Evolutionary conservation across 192 early-diverging fungal genomes (phyloP), one percentile per base, ranked within the genome.

Genomic region (Linnemannia schmuckeri): DNA sequence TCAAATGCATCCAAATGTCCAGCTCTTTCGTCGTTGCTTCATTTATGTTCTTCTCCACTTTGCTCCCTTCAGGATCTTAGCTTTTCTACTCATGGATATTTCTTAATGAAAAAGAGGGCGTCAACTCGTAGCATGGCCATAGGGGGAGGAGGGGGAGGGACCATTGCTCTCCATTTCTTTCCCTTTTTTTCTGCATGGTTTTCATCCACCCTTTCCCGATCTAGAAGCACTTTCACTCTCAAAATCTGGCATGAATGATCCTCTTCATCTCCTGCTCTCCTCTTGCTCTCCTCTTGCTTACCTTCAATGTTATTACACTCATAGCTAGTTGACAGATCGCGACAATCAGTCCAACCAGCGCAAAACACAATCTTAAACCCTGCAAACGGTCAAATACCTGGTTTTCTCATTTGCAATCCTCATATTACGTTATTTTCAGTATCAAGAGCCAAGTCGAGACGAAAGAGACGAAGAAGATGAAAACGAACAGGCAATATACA

Each of bases 341-440:
- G 15, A 17, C 17, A 52, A 22, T 5, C 49, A 52, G 1, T 52
- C 49, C 49, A 18, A 52, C 49, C 49, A 52, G 4, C 0, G 49
- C 5, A 52, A 52, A 46, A 46, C 6, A 46, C 80, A 72, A n/a
- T 24, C 24, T 57, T n/a, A 22, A 9, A 57, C 42, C 0, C 40
- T 44, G 22, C 54, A 35, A 18, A 55, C 7, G 72, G 24, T 70
- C 17, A 63, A 6, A 81, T 86, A 74, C 44, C 44, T 69, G 49
- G 18, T 18, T 52, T 49, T 52, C 49, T 52, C 6, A 52, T 52
- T 52, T 18, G 18, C 49, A 20, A 52, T 20, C 49, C 18, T 52
- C 18, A 52, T 52, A 52, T 22, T 52, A 17, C 49, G 17, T 22
- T 20, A 52, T 22, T 46, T 12, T 13, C 44, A 46, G 44, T 13